A percentile compares a stretch with the other conserved stretches of the same genome.
Evolutionary conservation across 2,329 filamentous ascomycete genomes (phyloP).

Genomic region (Gnomoniopsis smithogilvyi): DNA sequence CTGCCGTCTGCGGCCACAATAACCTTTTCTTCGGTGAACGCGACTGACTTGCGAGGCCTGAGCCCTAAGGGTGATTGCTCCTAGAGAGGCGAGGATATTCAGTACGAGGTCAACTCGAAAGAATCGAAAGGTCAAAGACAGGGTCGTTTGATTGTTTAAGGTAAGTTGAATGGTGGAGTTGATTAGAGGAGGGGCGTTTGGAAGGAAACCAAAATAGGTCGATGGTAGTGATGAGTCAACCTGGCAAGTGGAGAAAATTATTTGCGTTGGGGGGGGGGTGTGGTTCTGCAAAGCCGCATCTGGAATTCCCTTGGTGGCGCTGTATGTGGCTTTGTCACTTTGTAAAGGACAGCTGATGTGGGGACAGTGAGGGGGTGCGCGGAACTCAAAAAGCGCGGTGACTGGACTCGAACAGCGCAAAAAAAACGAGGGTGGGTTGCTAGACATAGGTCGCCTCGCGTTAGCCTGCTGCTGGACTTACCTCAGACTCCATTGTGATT

Average conservation of each 20-base stretch:
- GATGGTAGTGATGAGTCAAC: not conserved
- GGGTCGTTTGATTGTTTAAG: constrained; percentile 9
- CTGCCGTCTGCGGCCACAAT: constrained; percentile 88
- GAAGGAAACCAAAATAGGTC: not conserved
- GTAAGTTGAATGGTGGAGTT: not conserved
- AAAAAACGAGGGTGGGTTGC: not conserved
- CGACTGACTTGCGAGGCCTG: constrained; percentile 87
- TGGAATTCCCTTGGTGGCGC: too few relatives aligned
- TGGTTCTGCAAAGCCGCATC: too few relatives aligned
- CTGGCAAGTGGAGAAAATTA: not conserved
- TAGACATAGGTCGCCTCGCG: not conserved
- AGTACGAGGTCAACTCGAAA: constrained; percentile 5
- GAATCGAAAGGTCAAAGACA: not conserved
- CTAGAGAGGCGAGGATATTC: constrained; percentile 21
- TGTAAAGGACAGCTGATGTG: not conserved
- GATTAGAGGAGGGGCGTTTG: not conserved
- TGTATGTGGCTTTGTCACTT: not conserved
- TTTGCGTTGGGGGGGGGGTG: constrained; percentile 13
- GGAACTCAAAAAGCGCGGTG: not conserved
- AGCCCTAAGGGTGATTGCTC: constrained; percentile 41
- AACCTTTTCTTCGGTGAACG: constrained; percentile 83
- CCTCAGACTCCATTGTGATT: constrained; percentile 16
- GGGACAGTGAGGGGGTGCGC: not conserved
- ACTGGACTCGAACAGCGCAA: not conserved
- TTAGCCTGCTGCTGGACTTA: constrained; percentile 6